Conservation (phyloP, 2,329 filamentous ascomycete genomes). For the Cladosporium sphaerospermum region DNA sequence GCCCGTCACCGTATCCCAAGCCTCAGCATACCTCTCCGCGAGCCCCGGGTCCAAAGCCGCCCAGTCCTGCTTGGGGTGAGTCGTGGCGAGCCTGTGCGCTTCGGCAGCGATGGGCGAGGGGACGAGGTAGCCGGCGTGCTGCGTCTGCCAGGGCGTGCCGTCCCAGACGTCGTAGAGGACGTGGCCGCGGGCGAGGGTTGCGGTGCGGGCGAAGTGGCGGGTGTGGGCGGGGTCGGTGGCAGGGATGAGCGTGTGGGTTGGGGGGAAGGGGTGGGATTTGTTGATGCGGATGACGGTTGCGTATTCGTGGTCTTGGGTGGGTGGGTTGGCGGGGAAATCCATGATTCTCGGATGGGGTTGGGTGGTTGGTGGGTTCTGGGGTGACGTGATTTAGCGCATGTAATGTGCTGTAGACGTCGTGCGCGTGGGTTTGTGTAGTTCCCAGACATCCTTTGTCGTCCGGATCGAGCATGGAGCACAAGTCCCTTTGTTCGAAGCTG, state of each 20-base stretch:
- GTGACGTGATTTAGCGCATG: no score
- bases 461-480: no score
- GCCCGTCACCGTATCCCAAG: background rate
- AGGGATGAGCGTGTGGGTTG: background rate
- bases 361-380: slow-evolving; percentile 16
- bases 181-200: slow-evolving; percentile 5
- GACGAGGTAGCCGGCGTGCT: background rate
- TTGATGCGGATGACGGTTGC: background rate
- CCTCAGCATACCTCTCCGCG: background rate
- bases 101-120: background rate
- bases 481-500: no score
- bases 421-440: no score
- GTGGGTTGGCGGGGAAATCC: no score
- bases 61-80: background rate
- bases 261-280: background rate
- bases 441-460: no score
- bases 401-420: no score
- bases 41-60: background rate
- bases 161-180: slow-evolving; percentile 8
- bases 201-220: slow-evolving; percentile 3
- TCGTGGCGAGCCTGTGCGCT: background rate
- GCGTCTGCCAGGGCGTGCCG: no score
- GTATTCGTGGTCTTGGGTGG: background rate
- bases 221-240: background rate
- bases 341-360: slow-evolving; percentile 15